These are phyloP conservation scores for Neurospora sp. DNA, from an alignment of 495 filamentous ascomycete species.

Conservation along the genomic window DNA sequence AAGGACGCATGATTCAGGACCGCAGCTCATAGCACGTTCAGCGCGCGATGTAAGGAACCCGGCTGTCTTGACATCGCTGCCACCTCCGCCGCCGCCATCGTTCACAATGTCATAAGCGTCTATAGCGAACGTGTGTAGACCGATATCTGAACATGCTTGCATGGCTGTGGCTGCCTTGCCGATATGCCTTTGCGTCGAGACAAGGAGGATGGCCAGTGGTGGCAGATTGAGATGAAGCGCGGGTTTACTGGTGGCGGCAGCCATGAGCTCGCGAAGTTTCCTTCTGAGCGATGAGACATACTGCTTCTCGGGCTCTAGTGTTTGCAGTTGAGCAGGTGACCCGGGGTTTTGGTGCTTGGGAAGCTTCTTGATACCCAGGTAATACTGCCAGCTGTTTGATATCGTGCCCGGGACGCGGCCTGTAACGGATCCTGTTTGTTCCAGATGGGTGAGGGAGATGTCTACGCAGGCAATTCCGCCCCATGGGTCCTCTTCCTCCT, in stretches of 20 bases:
- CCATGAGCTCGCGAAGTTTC: slow-evolving; percentile 72
- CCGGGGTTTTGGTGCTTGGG: slow-evolving; percentile 19
- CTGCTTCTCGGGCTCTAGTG: slow-evolving; percentile 27
- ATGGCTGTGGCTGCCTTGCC: slow-evolving; percentile 72
- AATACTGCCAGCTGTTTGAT: slow-evolving; percentile 74
- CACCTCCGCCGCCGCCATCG: slow-evolving; percentile 66
- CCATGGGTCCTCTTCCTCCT: slow-evolving; percentile 60
- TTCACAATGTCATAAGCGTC: slow-evolving; percentile 90
- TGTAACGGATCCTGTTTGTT: slow-evolving; percentile 73
- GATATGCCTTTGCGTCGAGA: slow-evolving; percentile 83
- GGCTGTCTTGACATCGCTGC: slow-evolving; percentile 86
- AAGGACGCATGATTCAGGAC: slow-evolving; percentile 69
- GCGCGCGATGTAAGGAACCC: slow-evolving; percentile 77
- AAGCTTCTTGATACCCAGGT: slow-evolving; percentile 60
- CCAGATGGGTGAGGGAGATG: slow-evolving; percentile 73
- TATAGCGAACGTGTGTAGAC: slow-evolving; percentile 79
- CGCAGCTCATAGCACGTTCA: slow-evolving; percentile 82
- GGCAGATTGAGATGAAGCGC: slow-evolving; percentile 80
- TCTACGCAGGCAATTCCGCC: slow-evolving; percentile 75
- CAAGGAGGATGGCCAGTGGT: slow-evolving; percentile 75
- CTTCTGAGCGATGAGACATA: slow-evolving; percentile 60
- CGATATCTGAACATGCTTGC: slow-evolving; percentile 76
- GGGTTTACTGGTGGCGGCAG: slow-evolving; percentile 77
- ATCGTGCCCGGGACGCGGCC: slow-evolving; percentile 65
- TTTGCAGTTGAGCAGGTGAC: slow-evolving; percentile 30